These are phyloP conservation scores for Piedraia hortae DNA, from an alignment of 2,329 filamentous ascomycete genomes.

Conservation along the genomic window DNA sequence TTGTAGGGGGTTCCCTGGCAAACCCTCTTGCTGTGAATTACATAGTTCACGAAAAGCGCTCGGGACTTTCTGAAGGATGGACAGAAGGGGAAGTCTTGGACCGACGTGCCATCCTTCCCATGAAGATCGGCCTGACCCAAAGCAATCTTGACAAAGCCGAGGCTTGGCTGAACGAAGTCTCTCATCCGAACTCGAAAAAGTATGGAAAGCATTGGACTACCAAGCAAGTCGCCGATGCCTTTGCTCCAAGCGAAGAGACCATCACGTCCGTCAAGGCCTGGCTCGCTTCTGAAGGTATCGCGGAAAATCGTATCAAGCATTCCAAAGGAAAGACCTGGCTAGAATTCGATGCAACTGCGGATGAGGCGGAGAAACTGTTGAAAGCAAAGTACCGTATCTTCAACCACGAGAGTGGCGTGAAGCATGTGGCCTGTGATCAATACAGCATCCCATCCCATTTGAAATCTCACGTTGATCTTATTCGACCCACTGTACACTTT, in stretches of 20 bases:
- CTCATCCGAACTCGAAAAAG: slow-evolving; percentile 16
- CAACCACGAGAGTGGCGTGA: slow-evolving; percentile 15
- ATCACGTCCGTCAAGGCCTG: slow-evolving; percentile 25
- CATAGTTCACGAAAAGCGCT: slow-evolving; percentile 4
- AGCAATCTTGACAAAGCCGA: slow-evolving; percentile 11
- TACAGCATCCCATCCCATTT: slow-evolving; percentile 12
- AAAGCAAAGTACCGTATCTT: slow-evolving; percentile 26
- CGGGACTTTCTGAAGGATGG: slow-evolving; percentile 9
- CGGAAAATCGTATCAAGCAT: slow-evolving; percentile 19
- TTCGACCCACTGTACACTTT: slow-evolving; percentile 17
- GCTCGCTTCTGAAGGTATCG: slow-evolving; percentile 26
- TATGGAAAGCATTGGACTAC: slow-evolving; percentile 16
- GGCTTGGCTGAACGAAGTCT: slow-evolving; percentile 14
- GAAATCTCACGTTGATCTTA: slow-evolving; percentile 12
- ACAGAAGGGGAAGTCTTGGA: slow-evolving; percentile 7
- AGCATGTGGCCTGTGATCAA: slow-evolving; percentile 15
- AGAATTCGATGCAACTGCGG: slow-evolving; percentile 25
- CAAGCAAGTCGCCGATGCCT: slow-evolving; percentile 17
- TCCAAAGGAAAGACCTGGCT: slow-evolving; percentile 27
- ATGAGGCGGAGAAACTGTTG: slow-evolving; percentile 26
- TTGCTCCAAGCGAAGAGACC: slow-evolving; percentile 15
- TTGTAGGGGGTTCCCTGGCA: too few species aligned
- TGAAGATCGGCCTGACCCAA: slow-evolving; percentile 13
- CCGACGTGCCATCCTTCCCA: slow-evolving; percentile 9
- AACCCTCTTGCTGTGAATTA: too few species aligned